phyloP scores from a whole-genome alignment of 2,329 filamentous ascomycete genomes.

The Emergomyces pasteurianus region DNA sequence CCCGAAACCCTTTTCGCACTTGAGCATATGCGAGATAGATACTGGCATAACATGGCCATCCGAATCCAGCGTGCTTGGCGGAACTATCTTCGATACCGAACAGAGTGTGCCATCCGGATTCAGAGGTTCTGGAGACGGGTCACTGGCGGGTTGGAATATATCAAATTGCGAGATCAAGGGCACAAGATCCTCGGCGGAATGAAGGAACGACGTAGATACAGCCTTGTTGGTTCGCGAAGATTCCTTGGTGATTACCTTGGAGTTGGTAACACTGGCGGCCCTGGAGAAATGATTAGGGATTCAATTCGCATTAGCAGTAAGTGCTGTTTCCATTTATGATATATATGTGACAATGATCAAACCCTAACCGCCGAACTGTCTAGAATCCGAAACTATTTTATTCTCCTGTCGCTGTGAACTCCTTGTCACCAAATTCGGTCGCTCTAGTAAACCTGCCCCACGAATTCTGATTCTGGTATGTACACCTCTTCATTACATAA shows the following conservation, averaged over 20 bases:
- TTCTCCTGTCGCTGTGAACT: conserved; percentile 90
- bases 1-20: conserved; percentile 93
- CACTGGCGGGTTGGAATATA: conserved; percentile 76
- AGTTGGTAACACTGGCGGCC: conserved; percentile 65
- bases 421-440: conserved; percentile 86
- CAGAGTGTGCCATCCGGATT: conserved; percentile 84
- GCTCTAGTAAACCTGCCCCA: conserved; percentile 86
- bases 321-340: conserved; percentile 7
- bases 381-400: conserved; percentile 53
- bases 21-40: conserved; percentile 93
- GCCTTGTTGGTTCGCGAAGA: conserved; percentile 76
- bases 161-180: conserved; percentile 78
- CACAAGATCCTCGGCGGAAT: conserved; percentile 68
- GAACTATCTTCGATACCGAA: conserved; percentile 84
- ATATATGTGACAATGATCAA: not conserved
- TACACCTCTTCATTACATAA: conserved; percentile 2
- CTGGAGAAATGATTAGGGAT: conserved; percentile 67
- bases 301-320: conserved; percentile 58
- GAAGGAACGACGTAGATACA: conserved; percentile 86
- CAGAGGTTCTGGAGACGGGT: conserved; percentile 94
- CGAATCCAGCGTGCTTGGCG: conserved; percentile 96
- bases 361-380: not conserved
- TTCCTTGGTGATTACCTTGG: conserved; percentile 95
- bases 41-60: conserved; percentile 99
- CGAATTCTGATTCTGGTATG: conserved; percentile 62